Conservation (phyloP, 2,329 filamentous ascomycete species). For the Aspergillus versicolor region DNA sequence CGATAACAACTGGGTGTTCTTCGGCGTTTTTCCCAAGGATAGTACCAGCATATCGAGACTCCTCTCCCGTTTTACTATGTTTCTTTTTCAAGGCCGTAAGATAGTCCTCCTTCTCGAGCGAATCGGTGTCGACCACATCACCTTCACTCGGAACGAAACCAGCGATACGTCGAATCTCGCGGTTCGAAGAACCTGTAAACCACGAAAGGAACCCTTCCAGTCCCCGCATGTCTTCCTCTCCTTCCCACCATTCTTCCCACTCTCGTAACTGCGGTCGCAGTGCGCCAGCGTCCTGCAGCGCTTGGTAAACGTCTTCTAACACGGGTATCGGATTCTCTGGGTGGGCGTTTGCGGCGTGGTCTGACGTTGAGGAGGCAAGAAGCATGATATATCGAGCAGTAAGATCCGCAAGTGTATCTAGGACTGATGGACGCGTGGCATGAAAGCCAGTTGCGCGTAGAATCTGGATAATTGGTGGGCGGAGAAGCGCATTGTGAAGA, state of each 20-base stretch:
- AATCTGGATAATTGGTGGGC: slow-evolving; percentile 84
- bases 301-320: slow-evolving; percentile 79
- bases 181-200: slow-evolving; percentile 71
- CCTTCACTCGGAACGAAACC: slow-evolving; percentile 62
- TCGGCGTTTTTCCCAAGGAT: slow-evolving; percentile 74
- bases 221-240: slow-evolving; percentile 74
- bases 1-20: slow-evolving; percentile 69
- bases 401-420: slow-evolving; percentile 86
- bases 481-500: slow-evolving; percentile 75
- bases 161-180: slow-evolving; percentile 78
- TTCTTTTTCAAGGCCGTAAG: slow-evolving; percentile 82
- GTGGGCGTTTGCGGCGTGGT: slow-evolving; percentile 70
- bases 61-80: slow-evolving; percentile 84
- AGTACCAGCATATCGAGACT: slow-evolving; percentile 81
- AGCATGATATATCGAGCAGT: slow-evolving; percentile 76
- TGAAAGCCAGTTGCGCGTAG: slow-evolving; percentile 90
- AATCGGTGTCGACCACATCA: slow-evolving; percentile 49
- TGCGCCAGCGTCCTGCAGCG: slow-evolving; percentile 76
- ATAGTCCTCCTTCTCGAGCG: slow-evolving; percentile 67
- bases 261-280: slow-evolving; percentile 67
- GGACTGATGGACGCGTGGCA: slow-evolving; percentile 72
- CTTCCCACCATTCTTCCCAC: slow-evolving; percentile 67
- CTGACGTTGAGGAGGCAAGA: slow-evolving; percentile 70
- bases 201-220: slow-evolving; percentile 76
- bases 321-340: slow-evolving; percentile 60